Base-by-base conservation (phyloP, 2,329 filamentous ascomycete genomes). In the Alternaria postmessia region DNA sequence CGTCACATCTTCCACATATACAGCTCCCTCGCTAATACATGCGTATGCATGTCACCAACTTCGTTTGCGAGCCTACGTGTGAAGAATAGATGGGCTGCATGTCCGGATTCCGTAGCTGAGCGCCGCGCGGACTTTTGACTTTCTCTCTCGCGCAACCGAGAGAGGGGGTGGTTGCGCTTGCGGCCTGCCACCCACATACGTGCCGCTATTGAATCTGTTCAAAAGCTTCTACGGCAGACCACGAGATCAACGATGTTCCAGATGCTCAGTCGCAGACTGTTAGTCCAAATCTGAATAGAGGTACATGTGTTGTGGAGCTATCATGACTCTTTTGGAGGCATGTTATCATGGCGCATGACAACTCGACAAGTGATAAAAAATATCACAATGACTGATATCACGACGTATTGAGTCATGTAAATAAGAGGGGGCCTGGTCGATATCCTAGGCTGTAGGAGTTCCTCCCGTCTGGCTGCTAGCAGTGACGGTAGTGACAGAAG, bases 381-480 rank as follows among this genome's bases (percentile, higher is more conserved):
- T 7, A 42, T 42, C 12, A 32, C 30, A 34, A 38, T 34, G 22
- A 14, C 20, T 24, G 18, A 36, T 22, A 34, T 36, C 32, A 38
- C 46, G 32, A 49, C 36, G 22, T 22, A 14, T 26, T 14, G 46
- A 49, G 32, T 49, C 46, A 24, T 24, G 32, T 26, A 11, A 38
- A 49, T 38, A 38, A 20, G 32, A 24, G 46, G 46, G 32, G 32
- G 32, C 32, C 30, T 49, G 20, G 26, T 38, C 28, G 28, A 30
- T 30, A 30, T 30, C 28, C 11, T 30, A 9, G 28, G 11, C 5
- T 18, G 32, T 38, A 49, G 46, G 46, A 49, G 32, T 49, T 24
- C n/a, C 32, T 49, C 46, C 46, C 30, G 46, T 49, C 32, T 49
- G 46, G 46, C 46, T 36, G 12, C 32, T 49, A 32, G 32, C 32